Evolutionary conservation across 2,329 filamentous ascomycete genomes (phyloP), one percentile per base, ranked within the genome.

Genomic region (Colletotrichum acutatum): DNA sequence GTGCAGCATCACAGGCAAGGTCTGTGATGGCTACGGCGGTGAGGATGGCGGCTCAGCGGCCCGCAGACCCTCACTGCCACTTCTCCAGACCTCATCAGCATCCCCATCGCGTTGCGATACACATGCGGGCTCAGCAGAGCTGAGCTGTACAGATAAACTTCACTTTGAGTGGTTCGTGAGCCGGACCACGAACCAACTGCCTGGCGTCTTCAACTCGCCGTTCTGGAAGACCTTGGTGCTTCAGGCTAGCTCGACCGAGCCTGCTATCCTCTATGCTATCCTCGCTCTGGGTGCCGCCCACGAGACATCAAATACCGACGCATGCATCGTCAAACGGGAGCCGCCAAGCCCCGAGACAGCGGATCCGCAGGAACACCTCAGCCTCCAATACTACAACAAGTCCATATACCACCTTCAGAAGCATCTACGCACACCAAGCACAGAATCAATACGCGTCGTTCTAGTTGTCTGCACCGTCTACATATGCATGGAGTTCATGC

Each of bases 121-220:
- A 5, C 71, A 65, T 7, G 24, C 53, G 26, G 58, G 64, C 26
- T 42, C 60, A 9, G 30, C 46, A 26, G 52, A 30, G 16, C 46
- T 67, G 0, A 30, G 28, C 4, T n/a, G n/a, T 8, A 22, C 56
- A 7, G 57, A 67, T 11, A 68, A 61, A 70, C 8, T 78, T 83
- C 58, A 78, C 66, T 81, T 86, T 19, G 82, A 85, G 16, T 87
- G 84, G 81, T 88, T 88, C 77, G 80, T 80, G 19, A 76, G 76
- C 42, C 81, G 81, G 24, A 85, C 82, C 5, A 77, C 76, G 0
- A 74, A 76, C 4, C 85, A 84, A 65, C 71, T 86, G 0, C 80
- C 79, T 0, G 83, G 83, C 0, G 77, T 78, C 1, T 85, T 83
- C 65, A 74, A 69, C 26, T 83, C 80, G 28, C 69, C 72, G 0